Conservation (phyloP, 768 basidiomycete species). For the Agrocybe praecox region DNA sequence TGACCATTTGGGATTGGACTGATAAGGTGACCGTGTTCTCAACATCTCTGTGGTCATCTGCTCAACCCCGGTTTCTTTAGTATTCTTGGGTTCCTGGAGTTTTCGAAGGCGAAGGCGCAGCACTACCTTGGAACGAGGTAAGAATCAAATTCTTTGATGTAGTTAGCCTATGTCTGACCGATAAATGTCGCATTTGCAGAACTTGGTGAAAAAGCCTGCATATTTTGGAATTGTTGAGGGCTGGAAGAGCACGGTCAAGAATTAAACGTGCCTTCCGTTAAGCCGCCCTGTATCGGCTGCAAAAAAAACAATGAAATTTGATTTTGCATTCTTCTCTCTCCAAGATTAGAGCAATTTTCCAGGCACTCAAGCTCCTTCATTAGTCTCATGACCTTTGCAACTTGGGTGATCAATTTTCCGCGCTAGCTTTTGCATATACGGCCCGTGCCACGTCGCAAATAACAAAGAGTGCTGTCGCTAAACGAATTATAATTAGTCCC, state of each 20-base stretch:
- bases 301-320: too few species aligned
- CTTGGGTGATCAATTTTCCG: not conserved
- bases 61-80: conserved; percentile 12
- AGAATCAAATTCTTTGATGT: not conserved
- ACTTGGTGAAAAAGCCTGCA: conserved; percentile 37
- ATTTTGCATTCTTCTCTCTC: not conserved
- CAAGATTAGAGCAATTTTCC: not conserved
- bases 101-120: conserved; percentile 39
- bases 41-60: not conserved
- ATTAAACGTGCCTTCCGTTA: not conserved
- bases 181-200: conserved; percentile 10
- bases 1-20: conserved; percentile 50
- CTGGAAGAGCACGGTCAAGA: conserved; percentile 6
- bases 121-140: conserved; percentile 39
- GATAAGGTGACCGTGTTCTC: conserved; percentile 37
- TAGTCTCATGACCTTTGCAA: conserved; percentile 1
- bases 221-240: conserved; percentile 38
- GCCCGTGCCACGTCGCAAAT: conserved; percentile 9
- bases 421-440: not conserved
- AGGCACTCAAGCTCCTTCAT: not conserved
- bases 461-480: not conserved
- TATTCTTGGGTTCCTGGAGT: conserved; percentile 41
- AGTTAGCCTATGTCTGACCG: not conserved
- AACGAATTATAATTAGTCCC: conserved; percentile 2
- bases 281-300: not conserved